These are phyloP conservation scores for Ceratocystis albifundus DNA, from an alignment of 2,329 filamentous ascomycete genomes.

Conservation along the genomic window DNA sequence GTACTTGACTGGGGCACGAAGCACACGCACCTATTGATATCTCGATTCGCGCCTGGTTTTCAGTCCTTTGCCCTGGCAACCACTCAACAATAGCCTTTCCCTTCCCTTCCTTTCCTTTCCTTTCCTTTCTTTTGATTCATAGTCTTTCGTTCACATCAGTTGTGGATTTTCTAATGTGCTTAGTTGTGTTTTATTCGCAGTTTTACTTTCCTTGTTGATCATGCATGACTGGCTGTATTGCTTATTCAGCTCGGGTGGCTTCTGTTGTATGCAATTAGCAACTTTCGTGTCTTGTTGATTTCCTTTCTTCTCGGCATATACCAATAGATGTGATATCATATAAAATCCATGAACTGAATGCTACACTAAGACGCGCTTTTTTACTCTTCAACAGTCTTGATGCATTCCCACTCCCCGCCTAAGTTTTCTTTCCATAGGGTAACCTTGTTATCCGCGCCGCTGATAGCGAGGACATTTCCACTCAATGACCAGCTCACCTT, in stretches of 20 bases:
- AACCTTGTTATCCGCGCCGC: conserved; percentile 90
- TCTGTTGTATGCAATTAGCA: too few species aligned
- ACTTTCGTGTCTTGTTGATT: too few species aligned
- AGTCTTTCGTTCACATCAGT: neutral
- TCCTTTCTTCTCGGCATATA: neutral
- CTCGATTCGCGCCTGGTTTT: neutral
- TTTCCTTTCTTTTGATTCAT: neutral
- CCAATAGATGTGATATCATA: neutral
- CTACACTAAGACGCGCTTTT: conserved; percentile 6
- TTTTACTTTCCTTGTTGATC: neutral
- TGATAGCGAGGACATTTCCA: conserved; percentile 90
- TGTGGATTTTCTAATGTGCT: neutral
- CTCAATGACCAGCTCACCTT: conserved; percentile 95
- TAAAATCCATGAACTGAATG: neutral
- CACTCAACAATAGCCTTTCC: neutral
- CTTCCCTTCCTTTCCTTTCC: too few species aligned
- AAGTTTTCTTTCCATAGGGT: conserved; percentile 98
- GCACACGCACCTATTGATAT: neutral
- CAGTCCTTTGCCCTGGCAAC: neutral
- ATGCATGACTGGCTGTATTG: too few species aligned
- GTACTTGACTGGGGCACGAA: neutral
- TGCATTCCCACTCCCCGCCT: conserved; percentile 90
- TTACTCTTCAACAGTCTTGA: conserved; percentile 90
- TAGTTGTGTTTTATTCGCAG: neutral
- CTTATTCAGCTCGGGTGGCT: too few species aligned